A percentile compares a stretch with the other conserved stretches of the same genome.
These are phyloP conservation scores for Papilionanthe hybrid DNA, from an alignment of 116 monocot species.

Conservation along the genomic window DNA sequence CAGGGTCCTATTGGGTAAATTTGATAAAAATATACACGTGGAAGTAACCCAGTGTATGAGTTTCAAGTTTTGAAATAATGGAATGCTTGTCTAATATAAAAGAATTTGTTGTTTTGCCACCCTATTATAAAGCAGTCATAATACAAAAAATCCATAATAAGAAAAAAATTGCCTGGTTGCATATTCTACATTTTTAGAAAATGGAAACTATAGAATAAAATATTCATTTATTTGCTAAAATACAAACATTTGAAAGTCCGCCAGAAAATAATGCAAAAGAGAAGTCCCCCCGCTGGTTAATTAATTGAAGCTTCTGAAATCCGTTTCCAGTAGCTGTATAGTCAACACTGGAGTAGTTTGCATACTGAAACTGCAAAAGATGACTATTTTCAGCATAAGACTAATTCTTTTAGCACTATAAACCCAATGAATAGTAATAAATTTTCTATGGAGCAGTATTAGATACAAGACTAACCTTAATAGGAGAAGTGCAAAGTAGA, in stretches of 20 bases:
- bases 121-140: too few species aligned
- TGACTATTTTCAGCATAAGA: neutral
- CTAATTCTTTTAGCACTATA: constrained; percentile 4
- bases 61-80: too few species aligned
- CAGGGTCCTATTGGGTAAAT: too few species aligned
- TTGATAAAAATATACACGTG: too few species aligned
- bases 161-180: neutral
- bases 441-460: neutral
- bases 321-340: constrained; percentile 65
- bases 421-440: constrained; percentile 2
- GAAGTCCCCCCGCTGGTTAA: constrained; percentile 91
- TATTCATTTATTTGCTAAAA: neutral
- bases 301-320: constrained; percentile 66
- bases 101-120: too few species aligned
- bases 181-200: neutral
- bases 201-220: neutral
- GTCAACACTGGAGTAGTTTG: constrained; percentile 49
- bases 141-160: too few species aligned
- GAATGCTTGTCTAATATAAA: too few species aligned
- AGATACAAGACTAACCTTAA: constrained; percentile 53
- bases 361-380: constrained; percentile 78
- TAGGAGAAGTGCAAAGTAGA: constrained; percentile 74
- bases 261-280: constrained; percentile 87
- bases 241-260: constrained; percentile 59
- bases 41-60: too few species aligned